Evolutionary conservation across 1,284 basidiomycete species (phyloP).

Genomic region (Anthracocystis setariae): DNA sequence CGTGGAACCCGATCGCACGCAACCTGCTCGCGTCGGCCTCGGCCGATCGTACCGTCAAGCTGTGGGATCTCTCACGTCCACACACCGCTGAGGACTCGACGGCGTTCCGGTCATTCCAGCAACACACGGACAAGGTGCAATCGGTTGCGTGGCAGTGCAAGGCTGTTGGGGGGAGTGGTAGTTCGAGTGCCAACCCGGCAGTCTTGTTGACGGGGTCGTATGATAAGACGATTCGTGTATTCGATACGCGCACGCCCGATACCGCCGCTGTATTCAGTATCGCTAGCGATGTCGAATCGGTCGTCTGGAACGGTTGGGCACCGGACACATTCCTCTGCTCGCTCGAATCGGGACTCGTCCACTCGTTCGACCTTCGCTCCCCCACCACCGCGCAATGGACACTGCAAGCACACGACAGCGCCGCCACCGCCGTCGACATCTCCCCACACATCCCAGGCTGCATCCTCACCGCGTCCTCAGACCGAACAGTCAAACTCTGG

Average conservation of each 20-base stretch:
- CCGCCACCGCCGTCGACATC: constrained; percentile 88
- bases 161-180: constrained; percentile 24
- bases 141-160: constrained; percentile 88
- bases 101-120: constrained; percentile 82
- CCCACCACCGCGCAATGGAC: constrained; percentile 78
- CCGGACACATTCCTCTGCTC: constrained; percentile 85
- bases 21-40: constrained; percentile 91
- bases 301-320: constrained; percentile 96
- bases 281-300: constrained; percentile 89
- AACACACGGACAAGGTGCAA: constrained; percentile 95
- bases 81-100: constrained; percentile 71
- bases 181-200: constrained; percentile 74
- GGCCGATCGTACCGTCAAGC: constrained; percentile 93
- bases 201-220: constrained; percentile 92
- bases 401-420: constrained; percentile 92
- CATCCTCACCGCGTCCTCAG: constrained; percentile 89
- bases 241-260: constrained; percentile 87
- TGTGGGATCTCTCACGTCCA: constrained; percentile 88
- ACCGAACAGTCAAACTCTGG: constrained; percentile 87
- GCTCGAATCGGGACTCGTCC: constrained; percentile 42
- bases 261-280: constrained; percentile 80
- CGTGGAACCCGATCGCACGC: constrained; percentile 89
- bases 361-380: constrained; percentile 91
- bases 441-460: constrained; percentile 91
- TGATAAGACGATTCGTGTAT: constrained; percentile 90